Evolutionary conservation across 2,329 filamentous ascomycete genomes (phyloP).

Genomic region (Mycocentrospora acerina): DNA sequence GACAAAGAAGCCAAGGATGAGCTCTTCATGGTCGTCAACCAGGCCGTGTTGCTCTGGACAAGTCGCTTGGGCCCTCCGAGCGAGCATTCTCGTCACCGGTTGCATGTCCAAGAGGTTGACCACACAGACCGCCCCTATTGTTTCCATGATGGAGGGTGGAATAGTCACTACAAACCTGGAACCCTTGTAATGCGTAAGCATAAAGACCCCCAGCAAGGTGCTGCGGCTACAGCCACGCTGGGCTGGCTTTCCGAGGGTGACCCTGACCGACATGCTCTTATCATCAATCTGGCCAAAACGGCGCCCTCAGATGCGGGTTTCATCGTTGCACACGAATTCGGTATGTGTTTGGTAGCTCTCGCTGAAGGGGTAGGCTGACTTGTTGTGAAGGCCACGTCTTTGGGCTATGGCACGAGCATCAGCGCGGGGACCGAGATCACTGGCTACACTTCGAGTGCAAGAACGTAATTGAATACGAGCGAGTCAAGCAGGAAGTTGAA

Average conservation of each 20-base stretch:
- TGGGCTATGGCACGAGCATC: conserved; percentile 1
- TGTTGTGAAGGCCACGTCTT: background rate
- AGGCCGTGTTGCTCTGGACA: background rate
- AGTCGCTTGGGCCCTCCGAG: background rate
- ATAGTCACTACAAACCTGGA: background rate
- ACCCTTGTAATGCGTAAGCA: background rate
- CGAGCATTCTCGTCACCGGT: background rate
- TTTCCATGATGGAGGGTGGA: background rate
- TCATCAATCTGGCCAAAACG: background rate
- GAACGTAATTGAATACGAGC: background rate
- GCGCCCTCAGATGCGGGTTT: background rate
- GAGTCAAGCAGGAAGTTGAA: background rate
- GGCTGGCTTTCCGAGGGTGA: background rate
- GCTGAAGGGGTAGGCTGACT: background rate
- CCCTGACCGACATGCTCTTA: background rate
- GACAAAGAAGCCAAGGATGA: background rate
- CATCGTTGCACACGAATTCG: background rate
- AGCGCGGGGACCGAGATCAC: background rate
- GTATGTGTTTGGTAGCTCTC: background rate
- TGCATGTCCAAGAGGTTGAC: background rate
- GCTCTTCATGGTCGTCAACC: background rate
- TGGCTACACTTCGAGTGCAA: background rate
- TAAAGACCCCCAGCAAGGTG: background rate
- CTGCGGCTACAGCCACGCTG: background rate
- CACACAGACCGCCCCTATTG: background rate